These are phyloP conservation scores for Eucalyptus pauciflora DNA, from an alignment of 345 rosid species.

Conservation along the genomic window DNA sequence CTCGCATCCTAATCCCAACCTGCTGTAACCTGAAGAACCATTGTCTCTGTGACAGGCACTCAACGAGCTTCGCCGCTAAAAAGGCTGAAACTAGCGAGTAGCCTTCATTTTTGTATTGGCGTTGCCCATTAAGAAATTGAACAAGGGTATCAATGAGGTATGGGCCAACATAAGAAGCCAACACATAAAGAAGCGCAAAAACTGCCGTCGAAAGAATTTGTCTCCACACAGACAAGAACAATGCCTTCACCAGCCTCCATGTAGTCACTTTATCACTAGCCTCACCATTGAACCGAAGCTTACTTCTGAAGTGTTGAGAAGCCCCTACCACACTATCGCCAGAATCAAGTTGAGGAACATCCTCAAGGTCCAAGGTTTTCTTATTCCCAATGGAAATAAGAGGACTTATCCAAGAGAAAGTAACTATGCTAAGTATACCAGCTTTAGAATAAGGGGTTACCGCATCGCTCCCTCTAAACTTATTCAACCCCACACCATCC, in stretches of 20 bases:
- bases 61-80: slow-evolving; percentile 44
- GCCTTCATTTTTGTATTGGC: slow-evolving; percentile 37
- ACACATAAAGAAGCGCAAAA: slow-evolving; percentile 17
- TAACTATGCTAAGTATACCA: slow-evolving; percentile 9
- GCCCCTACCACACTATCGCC: slow-evolving; percentile 30
- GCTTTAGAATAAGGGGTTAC: slow-evolving; percentile 13
- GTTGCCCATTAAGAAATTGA: slow-evolving; percentile 40
- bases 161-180: slow-evolving; percentile 53
- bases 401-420: slow-evolving; percentile 58
- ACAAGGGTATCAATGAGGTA: slow-evolving; percentile 52
- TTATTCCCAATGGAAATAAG: slow-evolving; percentile 43
- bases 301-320: background rate
- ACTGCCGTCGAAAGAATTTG: slow-evolving; percentile 34
- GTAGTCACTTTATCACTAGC: slow-evolving; percentile 22
- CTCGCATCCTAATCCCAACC: slow-evolving; percentile 38
- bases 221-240: slow-evolving; percentile 28
- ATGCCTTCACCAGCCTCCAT: slow-evolving; percentile 32
- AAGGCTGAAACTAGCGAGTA: slow-evolving; percentile 39
- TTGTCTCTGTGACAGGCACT: slow-evolving; percentile 42
- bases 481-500: background rate
- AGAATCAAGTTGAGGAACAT: slow-evolving; percentile 55
- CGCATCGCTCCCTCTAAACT: slow-evolving; percentile 3
- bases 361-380: slow-evolving; percentile 52
- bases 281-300: background rate
- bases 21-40: slow-evolving; percentile 51